Conservation (phyloP, 768 basidiomycete species). For the Phanerochaete sordida region DNA sequence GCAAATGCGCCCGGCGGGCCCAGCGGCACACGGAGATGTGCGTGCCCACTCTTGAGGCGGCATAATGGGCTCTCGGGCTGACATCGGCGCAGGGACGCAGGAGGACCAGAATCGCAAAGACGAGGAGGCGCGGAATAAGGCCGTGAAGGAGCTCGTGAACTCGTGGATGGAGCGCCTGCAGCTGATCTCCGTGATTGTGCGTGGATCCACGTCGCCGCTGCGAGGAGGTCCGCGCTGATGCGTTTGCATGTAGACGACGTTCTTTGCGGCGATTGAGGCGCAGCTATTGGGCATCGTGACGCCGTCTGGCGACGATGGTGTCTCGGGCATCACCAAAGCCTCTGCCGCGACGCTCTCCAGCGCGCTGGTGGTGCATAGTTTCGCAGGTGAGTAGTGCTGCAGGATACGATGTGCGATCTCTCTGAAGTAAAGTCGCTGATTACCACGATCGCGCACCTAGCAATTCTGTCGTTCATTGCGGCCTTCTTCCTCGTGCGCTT, state of each 20-base stretch:
- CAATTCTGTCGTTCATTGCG: slow-evolving; percentile 47
- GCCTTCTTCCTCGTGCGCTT: slow-evolving; percentile 55
- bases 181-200: slow-evolving; percentile 55
- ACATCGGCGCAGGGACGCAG: slow-evolving; percentile 36
- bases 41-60: too few relatives aligned
- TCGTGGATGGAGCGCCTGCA: slow-evolving; percentile 64
- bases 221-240: not conserved
- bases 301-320: slow-evolving; percentile 21
- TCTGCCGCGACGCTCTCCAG: slow-evolving; percentile 47
- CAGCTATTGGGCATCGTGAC: slow-evolving; percentile 45
- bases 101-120: slow-evolving; percentile 47
- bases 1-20: too few relatives aligned
- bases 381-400: too few relatives aligned
- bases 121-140: slow-evolving; percentile 40
- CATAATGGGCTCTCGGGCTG: not conserved
- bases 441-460: slow-evolving; percentile 14
- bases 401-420: too few relatives aligned
- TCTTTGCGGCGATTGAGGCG: slow-evolving; percentile 60
- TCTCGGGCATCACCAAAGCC: slow-evolving; percentile 2
- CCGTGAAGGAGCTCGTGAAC: slow-evolving; percentile 47
- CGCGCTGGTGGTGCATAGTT: slow-evolving; percentile 50
- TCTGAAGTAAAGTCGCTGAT: too few relatives aligned
- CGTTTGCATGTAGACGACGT: slow-evolving; percentile 21
- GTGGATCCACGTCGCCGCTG: slow-evolving; percentile 16
- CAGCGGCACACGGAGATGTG: too few relatives aligned